Evolutionary conservation across 108 stramenopile genomes (phyloP), one percentile per base, ranked within the genome.

Genomic region (Cyclotella choctawhatcheeana): DNA sequence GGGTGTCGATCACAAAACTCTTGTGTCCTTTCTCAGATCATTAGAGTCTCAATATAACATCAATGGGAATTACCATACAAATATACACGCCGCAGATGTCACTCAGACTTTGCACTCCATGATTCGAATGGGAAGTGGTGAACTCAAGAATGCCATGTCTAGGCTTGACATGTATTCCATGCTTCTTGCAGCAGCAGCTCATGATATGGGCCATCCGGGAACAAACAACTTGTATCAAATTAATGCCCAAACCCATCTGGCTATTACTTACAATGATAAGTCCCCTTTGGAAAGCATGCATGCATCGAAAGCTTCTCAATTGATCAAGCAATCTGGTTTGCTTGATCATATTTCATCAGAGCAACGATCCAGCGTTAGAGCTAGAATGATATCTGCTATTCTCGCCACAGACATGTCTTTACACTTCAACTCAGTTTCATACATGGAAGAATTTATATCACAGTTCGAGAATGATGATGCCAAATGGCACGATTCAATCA

Each of bases 171-270:
- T 84, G 29, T 83, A 89, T 18, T 83, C 85, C 4, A 76, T 94
- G 3, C 63, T 90, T 14, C 30, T 93, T 32, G 86, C 89, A 2
- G 91, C 88, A 20, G 61, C 90, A 3, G 74, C 84, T 44, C 96
- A 96, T 76, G 96, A 96, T 67, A 74, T 96, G n/a, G 88, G 87
- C 13, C 96, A 96, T 72, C 92, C 92, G 0, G 96, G 96, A 25
- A 69, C 74, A 18, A 93, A 84, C 68, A 96, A 96, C 67, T 48
- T 72, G 7, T 96, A 77, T 62, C 91, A 92, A 34, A 82, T 91
- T 17, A 77, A 88, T 37, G 56, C 82, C 14, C 44, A 71, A 65
- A 83, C 71, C 26, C 44, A 77, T 22, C 44, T 94, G 44, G 96
- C 96, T 30, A 51, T 90, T 32, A 47, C 58, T 7, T 93, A 95